Percentiles rank a stretch among this genome's conserved stretches.
These are phyloP conservation scores for Citrus cavaleriei DNA, from an alignment of 345 rosid genomes.

Conservation along the genomic window DNA sequence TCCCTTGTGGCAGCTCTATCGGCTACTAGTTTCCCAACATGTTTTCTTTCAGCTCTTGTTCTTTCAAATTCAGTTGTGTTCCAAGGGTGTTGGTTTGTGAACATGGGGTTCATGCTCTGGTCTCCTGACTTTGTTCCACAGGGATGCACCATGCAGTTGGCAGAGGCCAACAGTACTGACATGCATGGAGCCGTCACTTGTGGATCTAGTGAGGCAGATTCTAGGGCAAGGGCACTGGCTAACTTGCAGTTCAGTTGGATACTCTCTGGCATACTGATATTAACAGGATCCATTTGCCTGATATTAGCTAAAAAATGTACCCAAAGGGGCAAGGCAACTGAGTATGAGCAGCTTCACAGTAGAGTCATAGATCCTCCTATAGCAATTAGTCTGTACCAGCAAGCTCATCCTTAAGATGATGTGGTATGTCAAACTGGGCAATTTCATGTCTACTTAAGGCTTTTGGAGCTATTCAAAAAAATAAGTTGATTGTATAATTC, in stretches of 20 bases:
- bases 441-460: background rate
- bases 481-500: background rate
- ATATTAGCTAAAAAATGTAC: constrained; percentile 41
- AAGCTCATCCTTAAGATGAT: constrained; percentile 16
- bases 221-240: constrained; percentile 69
- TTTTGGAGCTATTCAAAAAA: background rate
- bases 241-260: constrained; percentile 96
- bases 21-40: constrained; percentile 40
- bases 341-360: constrained; percentile 48
- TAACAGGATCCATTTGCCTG: constrained; percentile 53
- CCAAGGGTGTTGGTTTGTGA: constrained; percentile 83
- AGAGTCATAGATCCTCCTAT: constrained; percentile 32
- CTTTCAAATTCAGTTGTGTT: constrained; percentile 64
- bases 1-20: constrained; percentile 58
- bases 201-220: constrained; percentile 49
- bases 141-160: constrained; percentile 50
- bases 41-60: constrained; percentile 52
- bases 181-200: constrained; percentile 63
- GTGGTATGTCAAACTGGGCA: background rate
- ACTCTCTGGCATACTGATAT: constrained; percentile 50
- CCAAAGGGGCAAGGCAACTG: constrained; percentile 17
- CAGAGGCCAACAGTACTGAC: constrained; percentile 16
- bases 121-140: constrained; percentile 54
- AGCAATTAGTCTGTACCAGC: constrained; percentile 28
- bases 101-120: constrained; percentile 93